These are phyloP conservation scores for Coemansia asiatica DNA, from an alignment of 192 early-diverging fungal genomes.

Conservation along the genomic window DNA sequence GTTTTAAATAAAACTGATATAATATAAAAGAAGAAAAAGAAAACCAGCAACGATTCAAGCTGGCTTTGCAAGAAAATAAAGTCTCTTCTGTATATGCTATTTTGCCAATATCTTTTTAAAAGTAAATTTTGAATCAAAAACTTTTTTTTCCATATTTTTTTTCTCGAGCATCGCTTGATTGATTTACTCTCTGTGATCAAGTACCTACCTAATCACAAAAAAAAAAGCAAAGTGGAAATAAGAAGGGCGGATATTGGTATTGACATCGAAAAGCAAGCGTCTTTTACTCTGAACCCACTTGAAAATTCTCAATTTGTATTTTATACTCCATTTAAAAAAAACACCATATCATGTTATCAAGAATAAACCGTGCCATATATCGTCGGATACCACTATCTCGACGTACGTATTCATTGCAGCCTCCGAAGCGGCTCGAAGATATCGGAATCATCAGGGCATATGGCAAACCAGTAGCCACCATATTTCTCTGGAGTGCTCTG, in stretches of 20 bases:
- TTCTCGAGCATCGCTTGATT: neutral
- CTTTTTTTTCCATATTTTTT: constrained; percentile 14
- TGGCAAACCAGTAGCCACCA: constrained; percentile 39
- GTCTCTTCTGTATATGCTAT: neutral
- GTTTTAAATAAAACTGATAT: neutral
- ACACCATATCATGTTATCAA: neutral
- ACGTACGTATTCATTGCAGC: neutral
- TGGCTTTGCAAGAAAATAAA: no score
- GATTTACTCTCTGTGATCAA: constrained; percentile 1
- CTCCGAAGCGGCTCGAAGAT: constrained; percentile 17
- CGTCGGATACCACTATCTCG: neutral
- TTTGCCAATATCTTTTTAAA: neutral
- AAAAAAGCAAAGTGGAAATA: neutral
- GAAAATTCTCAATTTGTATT: no score
- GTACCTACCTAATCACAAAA: neutral
- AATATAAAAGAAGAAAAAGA: constrained; percentile 1
- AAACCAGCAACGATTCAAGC: neutral
- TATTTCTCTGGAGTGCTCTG: constrained; percentile 48
- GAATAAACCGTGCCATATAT: neutral
- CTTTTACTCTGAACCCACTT: no score
- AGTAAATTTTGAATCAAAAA: constrained; percentile 6
- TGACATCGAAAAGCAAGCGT: no score
- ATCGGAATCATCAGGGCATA: constrained; percentile 41
- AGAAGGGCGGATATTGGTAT: neutral
- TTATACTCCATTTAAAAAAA: neutral